Percentiles rank a stretch among this genome's conserved stretches.
These are phyloP conservation scores for Aspergillus pseudonomiae DNA, from an alignment of 2,329 filamentous ascomycete species.

Conservation along the genomic window DNA sequence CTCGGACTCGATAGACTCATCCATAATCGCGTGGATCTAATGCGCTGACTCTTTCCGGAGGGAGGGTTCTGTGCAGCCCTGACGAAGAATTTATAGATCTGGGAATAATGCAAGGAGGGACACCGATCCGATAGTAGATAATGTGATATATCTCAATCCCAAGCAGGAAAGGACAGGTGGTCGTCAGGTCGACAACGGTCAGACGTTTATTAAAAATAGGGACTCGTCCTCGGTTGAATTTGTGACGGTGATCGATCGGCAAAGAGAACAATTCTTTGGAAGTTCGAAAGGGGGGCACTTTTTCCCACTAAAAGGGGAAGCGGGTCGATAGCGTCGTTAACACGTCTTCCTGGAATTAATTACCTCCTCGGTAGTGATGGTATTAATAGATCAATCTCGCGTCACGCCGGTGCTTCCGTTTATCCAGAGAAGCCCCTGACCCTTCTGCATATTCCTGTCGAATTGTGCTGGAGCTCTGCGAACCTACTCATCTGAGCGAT, in stretches of 20 bases:
- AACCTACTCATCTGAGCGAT: background rate
- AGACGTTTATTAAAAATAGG: conserved; percentile 16
- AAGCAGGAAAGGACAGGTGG: conserved; percentile 23
- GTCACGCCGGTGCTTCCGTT: background rate
- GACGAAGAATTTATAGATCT: conserved; percentile 13
- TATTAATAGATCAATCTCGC: conserved; percentile 10
- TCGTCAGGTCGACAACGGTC: conserved; percentile 16
- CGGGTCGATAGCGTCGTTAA: conserved; percentile 25
- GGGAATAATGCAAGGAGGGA: conserved; percentile 4
- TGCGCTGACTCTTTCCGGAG: conserved; percentile 7
- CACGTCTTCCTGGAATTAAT: conserved; percentile 10
- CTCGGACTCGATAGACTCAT: conserved; percentile 28
- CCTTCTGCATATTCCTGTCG: background rate
- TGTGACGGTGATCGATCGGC: conserved; percentile 24
- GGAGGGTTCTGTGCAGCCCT: background rate
- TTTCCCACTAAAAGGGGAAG: conserved; percentile 30
- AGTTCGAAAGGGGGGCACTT: conserved; percentile 25
- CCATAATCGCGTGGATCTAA: conserved; percentile 28
- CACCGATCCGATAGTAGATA: conserved; percentile 10
- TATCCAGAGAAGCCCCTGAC: background rate
- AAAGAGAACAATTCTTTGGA: conserved; percentile 20
- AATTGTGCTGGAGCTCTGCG: background rate
- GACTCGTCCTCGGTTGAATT: conserved; percentile 19
- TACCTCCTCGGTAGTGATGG: background rate
- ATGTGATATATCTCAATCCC: conserved; percentile 8